Conservation (phyloP, 2,329 filamentous ascomycete species). For the Botrytis squamosa region DNA sequence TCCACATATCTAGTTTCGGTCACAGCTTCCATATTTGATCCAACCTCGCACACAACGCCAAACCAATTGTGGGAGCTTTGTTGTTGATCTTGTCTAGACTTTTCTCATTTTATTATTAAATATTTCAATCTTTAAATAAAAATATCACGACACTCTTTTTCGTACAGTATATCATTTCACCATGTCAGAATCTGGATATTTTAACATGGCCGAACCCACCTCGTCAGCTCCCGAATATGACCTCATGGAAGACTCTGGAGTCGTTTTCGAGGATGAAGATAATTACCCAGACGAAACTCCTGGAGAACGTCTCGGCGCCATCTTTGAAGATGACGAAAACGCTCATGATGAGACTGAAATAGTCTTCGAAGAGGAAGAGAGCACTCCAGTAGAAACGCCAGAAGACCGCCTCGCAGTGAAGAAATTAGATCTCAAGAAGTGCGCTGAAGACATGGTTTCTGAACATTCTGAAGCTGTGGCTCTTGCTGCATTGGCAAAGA, state of each 20-base stretch:
- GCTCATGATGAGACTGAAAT: conserved; percentile 6
- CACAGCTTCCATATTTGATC: neutral
- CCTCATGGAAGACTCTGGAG: conserved; percentile 15
- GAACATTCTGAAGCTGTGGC: conserved; percentile 20
- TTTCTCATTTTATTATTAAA: neutral
- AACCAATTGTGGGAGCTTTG: neutral
- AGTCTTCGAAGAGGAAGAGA: conserved; percentile 6
- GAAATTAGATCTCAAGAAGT: conserved; percentile 15
- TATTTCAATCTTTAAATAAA: conserved; percentile 6
- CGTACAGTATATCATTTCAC: neutral
- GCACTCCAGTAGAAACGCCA: neutral
- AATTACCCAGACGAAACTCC: conserved; percentile 13
- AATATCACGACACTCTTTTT: conserved; percentile 17
- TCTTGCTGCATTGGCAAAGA: conserved; percentile 17
- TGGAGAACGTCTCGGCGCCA: conserved; percentile 8
- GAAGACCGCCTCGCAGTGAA: conserved; percentile 17
- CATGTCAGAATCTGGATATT: conserved; percentile 18
- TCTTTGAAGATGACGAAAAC: conserved; percentile 13
- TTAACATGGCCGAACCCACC: neutral
- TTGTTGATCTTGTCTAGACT: neutral
- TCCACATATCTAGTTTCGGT: neutral
- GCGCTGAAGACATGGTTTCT: conserved; percentile 18
- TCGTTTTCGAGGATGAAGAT: conserved; percentile 13
- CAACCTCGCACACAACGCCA: neutral
- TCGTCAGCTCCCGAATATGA: conserved; percentile 1